phyloP scores from a whole-genome alignment of 2,329 filamentous ascomycete genomes.

The Xylaria sp. region DNA sequence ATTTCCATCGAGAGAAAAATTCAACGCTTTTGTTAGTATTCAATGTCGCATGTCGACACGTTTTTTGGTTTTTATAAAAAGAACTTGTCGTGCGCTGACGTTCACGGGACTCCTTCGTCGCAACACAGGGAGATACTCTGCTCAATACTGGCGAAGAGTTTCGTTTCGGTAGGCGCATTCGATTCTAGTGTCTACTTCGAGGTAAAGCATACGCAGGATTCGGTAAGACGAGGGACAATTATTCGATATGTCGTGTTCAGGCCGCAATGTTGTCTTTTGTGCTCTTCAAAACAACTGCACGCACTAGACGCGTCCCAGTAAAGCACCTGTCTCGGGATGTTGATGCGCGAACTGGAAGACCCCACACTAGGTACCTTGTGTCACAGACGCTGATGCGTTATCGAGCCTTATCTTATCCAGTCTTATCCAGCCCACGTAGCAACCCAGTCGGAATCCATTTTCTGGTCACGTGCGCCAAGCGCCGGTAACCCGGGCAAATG shows the following conservation, averaged over 20 bases:
- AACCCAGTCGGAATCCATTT: too few species aligned
- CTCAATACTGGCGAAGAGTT: not conserved
- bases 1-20: slow-evolving; percentile 51
- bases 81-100: not conserved
- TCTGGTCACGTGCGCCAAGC: not conserved
- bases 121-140: not conserved
- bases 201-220: too few species aligned
- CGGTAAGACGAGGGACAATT: not conserved
- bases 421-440: not conserved
- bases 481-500: not conserved
- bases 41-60: slow-evolving; percentile 8
- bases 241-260: not conserved
- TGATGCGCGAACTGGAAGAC: slow-evolving; percentile 16
- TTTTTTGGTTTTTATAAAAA: not conserved
- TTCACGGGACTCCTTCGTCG: not conserved
- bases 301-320: slow-evolving; percentile 24
- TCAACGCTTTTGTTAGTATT: not conserved
- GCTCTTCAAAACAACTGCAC: slow-evolving; percentile 3
- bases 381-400: too few species aligned
- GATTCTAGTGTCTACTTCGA: not conserved
- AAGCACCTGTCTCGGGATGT: slow-evolving; percentile 21
- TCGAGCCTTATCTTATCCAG: not conserved
- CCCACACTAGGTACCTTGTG: slow-evolving; percentile 22
- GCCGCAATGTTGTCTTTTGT: slow-evolving; percentile 2
- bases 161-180: not conserved